Base-by-base conservation (phyloP, 495 filamentous ascomycete genomes). In the Haplographium delicatum region DNA sequence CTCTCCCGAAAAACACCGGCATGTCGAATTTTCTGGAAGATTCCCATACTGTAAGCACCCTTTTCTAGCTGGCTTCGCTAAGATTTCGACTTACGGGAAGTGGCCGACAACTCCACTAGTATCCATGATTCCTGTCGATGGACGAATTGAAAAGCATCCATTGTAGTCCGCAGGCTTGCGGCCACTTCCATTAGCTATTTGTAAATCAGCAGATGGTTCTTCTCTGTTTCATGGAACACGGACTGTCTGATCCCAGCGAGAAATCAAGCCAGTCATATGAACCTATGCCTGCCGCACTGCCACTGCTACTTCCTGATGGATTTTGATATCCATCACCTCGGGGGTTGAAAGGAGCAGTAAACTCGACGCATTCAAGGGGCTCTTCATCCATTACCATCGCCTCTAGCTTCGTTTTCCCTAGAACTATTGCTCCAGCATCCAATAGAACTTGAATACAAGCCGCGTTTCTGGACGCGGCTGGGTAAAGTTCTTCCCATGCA, bases 351-450 rank as follows among this genome's bases (percentile, higher is more conserved):
- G 77, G 77, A 5, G 65, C 49, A 33, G 75, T 68, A 35, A 63
- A 72, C 51, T 73, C 67, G 10, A 72, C 60, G 28, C 49, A 24
- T 51, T 53, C 44, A 9, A 51, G 19, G 18, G 47, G 37, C 18
- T 51, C 37, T 43, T 75, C 76, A 5, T 75, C 72, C 52, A 78
- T 79, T n/a, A 73, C 76, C 50, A 81, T 81, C 51, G 78, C 74
- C 18, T 68, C 72, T 1, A 72, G 72, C 56, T 79, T 80, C 58
- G 71, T 72, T 46, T 80, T 76, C 13, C 79, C 80, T 1, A 83
- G 73, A 4, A 82, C 55, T 5, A 77, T 59, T 0, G 78, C 81
- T 0, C 81, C 80, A 8, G 72, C 71, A 51, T 77, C 73, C 22
- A 85, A 61, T 7, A 83, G 67, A 9, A 65, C 62, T 49, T 80